phyloP scores from a whole-genome alignment of 768 basidiomycete genomes.

The Naganishia friedmannii region DNA sequence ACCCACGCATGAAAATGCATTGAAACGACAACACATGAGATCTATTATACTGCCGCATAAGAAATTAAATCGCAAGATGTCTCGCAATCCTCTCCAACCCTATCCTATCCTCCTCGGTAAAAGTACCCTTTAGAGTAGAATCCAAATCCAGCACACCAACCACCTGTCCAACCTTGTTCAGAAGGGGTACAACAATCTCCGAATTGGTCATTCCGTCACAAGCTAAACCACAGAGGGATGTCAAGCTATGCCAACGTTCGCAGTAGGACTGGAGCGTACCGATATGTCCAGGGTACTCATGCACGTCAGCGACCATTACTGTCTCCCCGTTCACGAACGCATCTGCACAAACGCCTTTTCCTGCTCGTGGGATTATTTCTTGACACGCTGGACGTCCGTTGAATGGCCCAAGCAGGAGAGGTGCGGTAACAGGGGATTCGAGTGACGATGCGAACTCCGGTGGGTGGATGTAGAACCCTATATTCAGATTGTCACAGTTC shows the following conservation, averaged over 20 bases:
- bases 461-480: conserved; percentile 75
- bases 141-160: conserved; percentile 75
- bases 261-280: conserved; percentile 44
- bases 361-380: conserved; percentile 62
- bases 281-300: conserved; percentile 83
- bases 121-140: conserved; percentile 68
- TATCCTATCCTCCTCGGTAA: conserved; percentile 70
- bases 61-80: conserved; percentile 56
- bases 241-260: not conserved
- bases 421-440: conserved; percentile 23
- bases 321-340: conserved; percentile 63
- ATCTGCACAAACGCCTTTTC: conserved; percentile 81
- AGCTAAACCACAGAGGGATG: conserved; percentile 48
- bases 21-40: no score
- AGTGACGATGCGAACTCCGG: not conserved
- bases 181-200: conserved; percentile 81
- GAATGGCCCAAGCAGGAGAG: conserved; percentile 75
- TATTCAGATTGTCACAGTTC: not conserved
- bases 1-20: no score
- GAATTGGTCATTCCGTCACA: conserved; percentile 87
- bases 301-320: conserved; percentile 72
- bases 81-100: conserved; percentile 72
- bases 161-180: conserved; percentile 40
- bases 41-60: no score
- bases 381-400: conserved; percentile 90